Base-by-base conservation (phyloP, 495 filamentous ascomycete genomes). In the Xylaria intraflava region DNA sequence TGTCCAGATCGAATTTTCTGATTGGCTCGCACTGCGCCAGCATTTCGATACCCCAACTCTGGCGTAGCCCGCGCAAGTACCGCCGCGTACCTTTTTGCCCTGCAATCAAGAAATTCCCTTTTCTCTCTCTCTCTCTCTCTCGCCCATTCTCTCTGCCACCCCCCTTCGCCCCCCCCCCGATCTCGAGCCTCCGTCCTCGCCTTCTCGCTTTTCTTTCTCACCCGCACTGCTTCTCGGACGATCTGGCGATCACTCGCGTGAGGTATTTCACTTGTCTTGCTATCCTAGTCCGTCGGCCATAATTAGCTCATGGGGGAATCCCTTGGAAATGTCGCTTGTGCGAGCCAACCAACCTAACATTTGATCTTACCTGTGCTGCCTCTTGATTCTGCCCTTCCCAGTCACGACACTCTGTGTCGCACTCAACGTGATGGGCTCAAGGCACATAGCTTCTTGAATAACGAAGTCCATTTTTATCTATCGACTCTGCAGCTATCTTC, bases 131-230 rank as follows among this genome's bases (percentile, higher is more conserved):
- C 60, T 58, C 56, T 49, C 46, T 39, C 39, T 31, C 16, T 33
- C 46, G 19, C 43, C 51, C 36, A 47, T 43, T 24, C 19, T 24
- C 49, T 19, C 30, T 54, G 53, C 56, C 46, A 47, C 47, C 40
- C 31, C n/a, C 31, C 46, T 30, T 36, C 50, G 24, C 44, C 50
- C 40, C 16, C 26, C 42, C 30, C 38, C 47, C 30, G 43, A 24
- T 17, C 49, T 29, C 41, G 19, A 16, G 33, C 30, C 48, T 38
- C 39, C 52, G 49, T 53, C 44, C 59, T 55, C 53, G 44, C 44
- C 59, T 62, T 68, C 70, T 69, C 64, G 58, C 57, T 42, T 56
- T 64, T 68, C 68, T 73, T 67, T 61, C 71, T 54, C 68, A 66
- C 42, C 61, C 53, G 59, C 55, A 53, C 61, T 48, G 53, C 51